phyloP scores from a whole-genome alignment of 1,284 basidiomycete genomes.

The Macrocystidia cucumis region DNA sequence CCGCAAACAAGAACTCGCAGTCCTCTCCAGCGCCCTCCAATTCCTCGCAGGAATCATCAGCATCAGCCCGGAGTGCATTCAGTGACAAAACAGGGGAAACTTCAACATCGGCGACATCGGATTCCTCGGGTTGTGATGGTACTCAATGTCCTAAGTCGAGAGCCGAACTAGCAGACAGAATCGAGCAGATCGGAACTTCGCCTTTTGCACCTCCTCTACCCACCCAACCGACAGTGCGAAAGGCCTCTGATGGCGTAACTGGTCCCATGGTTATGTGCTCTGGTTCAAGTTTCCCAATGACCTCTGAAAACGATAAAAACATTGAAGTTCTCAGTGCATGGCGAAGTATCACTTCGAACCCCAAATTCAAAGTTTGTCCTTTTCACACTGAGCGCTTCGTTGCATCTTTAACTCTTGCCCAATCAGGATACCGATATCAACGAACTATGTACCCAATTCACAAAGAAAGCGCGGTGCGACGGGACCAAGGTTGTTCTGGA shows the following conservation, averaged over 20 bases:
- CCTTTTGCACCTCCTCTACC: constrained; percentile 29
- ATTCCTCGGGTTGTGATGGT: constrained; percentile 11
- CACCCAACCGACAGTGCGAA: constrained; percentile 18
- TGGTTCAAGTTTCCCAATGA: constrained; percentile 58
- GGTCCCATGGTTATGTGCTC: constrained; percentile 52
- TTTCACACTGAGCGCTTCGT: constrained; percentile 4
- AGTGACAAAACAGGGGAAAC: constrained; percentile 28
- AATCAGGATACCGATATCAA: constrained; percentile 67
- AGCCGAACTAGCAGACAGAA: constrained; percentile 40
- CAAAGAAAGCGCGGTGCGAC: constrained; percentile 72
- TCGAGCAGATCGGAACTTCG: constrained; percentile 42
- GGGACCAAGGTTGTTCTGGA: constrained; percentile 74
- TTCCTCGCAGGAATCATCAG: constrained; percentile 23
- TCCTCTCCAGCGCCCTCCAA: constrained; percentile 28
- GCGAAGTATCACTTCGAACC: constrained; percentile 64
- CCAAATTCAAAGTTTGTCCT: constrained; percentile 57
- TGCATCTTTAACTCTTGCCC: background rate
- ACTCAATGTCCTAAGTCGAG: constrained; percentile 50
- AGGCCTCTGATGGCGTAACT: constrained; percentile 23
- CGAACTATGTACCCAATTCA: constrained; percentile 67
- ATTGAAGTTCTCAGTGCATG: constrained; percentile 71
- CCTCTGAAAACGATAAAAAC: constrained; percentile 60
- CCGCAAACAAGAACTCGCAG: constrained; percentile 22
- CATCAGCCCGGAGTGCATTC: constrained; percentile 20
- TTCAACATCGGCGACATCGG: constrained; percentile 20